Conservation (phyloP, 2,329 filamentous ascomycete species). For the Oidium heveae region DNA sequence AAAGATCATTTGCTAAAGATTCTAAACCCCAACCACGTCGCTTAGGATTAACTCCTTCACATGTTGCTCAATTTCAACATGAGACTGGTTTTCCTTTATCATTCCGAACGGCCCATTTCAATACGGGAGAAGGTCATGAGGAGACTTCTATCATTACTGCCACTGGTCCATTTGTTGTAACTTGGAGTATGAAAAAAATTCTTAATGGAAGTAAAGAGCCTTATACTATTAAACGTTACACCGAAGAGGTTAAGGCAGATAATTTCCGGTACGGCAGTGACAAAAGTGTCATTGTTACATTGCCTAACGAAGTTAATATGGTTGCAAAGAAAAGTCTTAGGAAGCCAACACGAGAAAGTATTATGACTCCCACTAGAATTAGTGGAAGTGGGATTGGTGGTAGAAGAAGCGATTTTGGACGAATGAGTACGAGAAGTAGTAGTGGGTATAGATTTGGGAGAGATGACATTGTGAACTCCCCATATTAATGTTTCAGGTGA, state of each 20-base stretch:
- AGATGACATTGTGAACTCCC: slow-evolving; percentile 61
- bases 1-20: slow-evolving; percentile 78
- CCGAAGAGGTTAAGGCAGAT: slow-evolving; percentile 87
- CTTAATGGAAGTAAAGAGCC: slow-evolving; percentile 58
- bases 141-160: slow-evolving; percentile 95
- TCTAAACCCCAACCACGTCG: slow-evolving; percentile 81
- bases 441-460: slow-evolving; percentile 48
- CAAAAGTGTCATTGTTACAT: slow-evolving; percentile 90
- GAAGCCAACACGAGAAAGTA: slow-evolving; percentile 79
- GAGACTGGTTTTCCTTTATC: slow-evolving; percentile 69
- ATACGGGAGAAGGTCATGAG: slow-evolving; percentile 52
- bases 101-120: slow-evolving; percentile 86
- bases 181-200: slow-evolving; percentile 87
- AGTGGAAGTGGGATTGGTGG: slow-evolving; percentile 19
- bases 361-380: slow-evolving; percentile 28
- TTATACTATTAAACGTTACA: slow-evolving; percentile 91
- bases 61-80: slow-evolving; percentile 92
- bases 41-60: slow-evolving; percentile 65
- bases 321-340: slow-evolving; percentile 66
- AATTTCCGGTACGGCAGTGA: slow-evolving; percentile 96
- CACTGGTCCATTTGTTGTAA: slow-evolving; percentile 87
- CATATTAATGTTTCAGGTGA: slow-evolving; percentile 19
- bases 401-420: slow-evolving; percentile 21
- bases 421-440: slow-evolving; percentile 27
- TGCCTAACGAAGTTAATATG: slow-evolving; percentile 97